Base-by-base conservation (phyloP, 2,329 filamentous ascomycete species). In the Diaporthe batatas region DNA sequence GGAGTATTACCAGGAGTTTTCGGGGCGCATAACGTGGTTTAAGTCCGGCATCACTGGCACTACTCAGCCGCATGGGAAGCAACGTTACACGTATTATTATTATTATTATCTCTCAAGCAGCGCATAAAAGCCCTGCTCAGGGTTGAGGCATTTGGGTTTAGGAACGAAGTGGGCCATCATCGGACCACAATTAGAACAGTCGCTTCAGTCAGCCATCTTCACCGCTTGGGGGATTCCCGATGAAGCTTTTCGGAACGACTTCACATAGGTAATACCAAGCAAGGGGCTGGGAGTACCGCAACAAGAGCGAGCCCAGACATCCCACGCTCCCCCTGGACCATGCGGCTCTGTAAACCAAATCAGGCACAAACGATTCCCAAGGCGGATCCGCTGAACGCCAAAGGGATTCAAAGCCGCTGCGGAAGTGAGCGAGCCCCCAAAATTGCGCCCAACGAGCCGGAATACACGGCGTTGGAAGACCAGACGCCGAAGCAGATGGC, bases 91-190 rank as follows among this genome's bases (percentile, higher is more conserved):
- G 16, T 42, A 42, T 42, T 42, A 42, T 42, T 18, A 6, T 14
- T 42, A 6, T 6, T 42, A 42, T 42, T 42, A 42, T 42, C 18
- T 18, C 39, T 42, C 16, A 18, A 42, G 39, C 39, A 62, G 23
- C 36, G 23, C 39, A 62, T 23, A 47, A 62, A 39, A 12, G 39
- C 32, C 47, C 58, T 62, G 39, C 58, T 23, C 32, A 29, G 47
- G 47, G 39, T 8, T 23, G 58, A 62, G 39, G 58, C 58, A 47
- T 23, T 47, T 39, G 23, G 42, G 3, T 32, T 44, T 0, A 44
- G 39, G 29, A 32, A 62, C 39, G 39, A 62, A 62, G 23, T 47
- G 58, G 47, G 44, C 39, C 58, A 62, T 44, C 4, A 62, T 62
- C 2, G 39, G 58, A 5, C 36, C 58, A 44, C 42, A 47, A 14